Base-by-base conservation (phyloP, 495 filamentous ascomycete species). In the Neurospora sp. region DNA sequence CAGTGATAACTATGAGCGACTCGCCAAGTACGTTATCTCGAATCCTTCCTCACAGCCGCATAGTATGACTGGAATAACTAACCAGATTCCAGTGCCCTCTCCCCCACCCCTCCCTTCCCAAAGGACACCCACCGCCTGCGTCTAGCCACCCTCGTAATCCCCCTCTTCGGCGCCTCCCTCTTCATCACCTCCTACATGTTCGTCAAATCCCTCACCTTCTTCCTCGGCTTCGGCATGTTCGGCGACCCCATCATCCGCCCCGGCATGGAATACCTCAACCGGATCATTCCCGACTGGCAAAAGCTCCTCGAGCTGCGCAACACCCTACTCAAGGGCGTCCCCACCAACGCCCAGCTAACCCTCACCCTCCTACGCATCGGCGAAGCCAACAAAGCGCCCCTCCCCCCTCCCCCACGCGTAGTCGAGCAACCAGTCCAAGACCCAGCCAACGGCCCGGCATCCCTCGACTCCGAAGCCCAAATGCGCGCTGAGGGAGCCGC, bases 311-410 rank as follows among this genome's bases (percentile, higher is more conserved):
- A 93, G 74, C 83, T 92, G 3, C 75, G 91, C 73, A 92, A 91
- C 76, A 92, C 91, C 5, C 75, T 96, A 3, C 88, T 97, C 70
- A 90, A 91, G 77, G 92, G 91, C n/a, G 89, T 94, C 44, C 94
- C 94, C 0, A 97, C 94, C 4, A 96, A 97, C 77, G 93, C 93
- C 20, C 94, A 96, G 75, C 85, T 97, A 16, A 92, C 93, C 0
- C 80, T 97, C 66, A 97, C 94, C 5, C 87, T 97, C 14, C 90
- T 97, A 37, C 91, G 94, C 44, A 89, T 94, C 71, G 93, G 93
- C 70, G 94, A 96, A 82, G 90, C 89, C 22, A 95, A 94, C 80
- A 89, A 91, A 70, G 88, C 92, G 0, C 93, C 94, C 0, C 81
- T 97, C 0, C 92, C 93, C 4, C 92, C 93, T n/a, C 91, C 93